Conservation (phyloP, 2,329 filamentous ascomycete genomes). For the Fusarium anguioides region DNA sequence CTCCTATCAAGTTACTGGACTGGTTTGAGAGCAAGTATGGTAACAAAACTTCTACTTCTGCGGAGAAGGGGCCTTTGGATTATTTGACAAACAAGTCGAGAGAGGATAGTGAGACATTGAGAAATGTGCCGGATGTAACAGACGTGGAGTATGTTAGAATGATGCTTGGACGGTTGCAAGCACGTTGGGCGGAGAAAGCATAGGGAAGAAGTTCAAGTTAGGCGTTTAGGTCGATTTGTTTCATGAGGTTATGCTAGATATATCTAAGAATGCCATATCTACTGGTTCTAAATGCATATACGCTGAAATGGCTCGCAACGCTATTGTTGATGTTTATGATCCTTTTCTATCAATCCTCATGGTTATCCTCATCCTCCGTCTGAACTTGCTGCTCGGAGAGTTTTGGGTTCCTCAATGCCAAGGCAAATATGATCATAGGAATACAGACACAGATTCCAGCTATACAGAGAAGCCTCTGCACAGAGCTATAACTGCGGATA, state of each 20-base stretch:
- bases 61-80: conserved; percentile 20
- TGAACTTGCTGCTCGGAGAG: conserved; percentile 53
- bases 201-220: not conserved
- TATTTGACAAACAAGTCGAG: conserved; percentile 30
- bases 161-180: conserved; percentile 18
- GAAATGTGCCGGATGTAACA: conserved; percentile 32
- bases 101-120: conserved; percentile 31
- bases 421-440: conserved; percentile 59
- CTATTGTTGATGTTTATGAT: fast-evolving
- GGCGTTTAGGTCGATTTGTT: not conserved
- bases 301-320: not conserved
- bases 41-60: conserved; percentile 15
- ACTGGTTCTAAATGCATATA: not conserved
- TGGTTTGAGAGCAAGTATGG: conserved; percentile 57
- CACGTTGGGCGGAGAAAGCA: conserved; percentile 2
- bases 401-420: conserved; percentile 56
- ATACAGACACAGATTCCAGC: conserved; percentile 59
- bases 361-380: conserved; percentile 30
- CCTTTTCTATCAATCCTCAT: not conserved
- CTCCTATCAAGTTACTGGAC: conserved; percentile 63
- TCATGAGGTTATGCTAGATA: not conserved
- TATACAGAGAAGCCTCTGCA: conserved; percentile 58
- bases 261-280: conserved; percentile 2
- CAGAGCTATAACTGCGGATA: conserved; percentile 57
- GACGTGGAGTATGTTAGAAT: conserved; percentile 28